Base-by-base conservation (phyloP, 192 early-diverging fungal species). In the Oehlia diaphana region DNA sequence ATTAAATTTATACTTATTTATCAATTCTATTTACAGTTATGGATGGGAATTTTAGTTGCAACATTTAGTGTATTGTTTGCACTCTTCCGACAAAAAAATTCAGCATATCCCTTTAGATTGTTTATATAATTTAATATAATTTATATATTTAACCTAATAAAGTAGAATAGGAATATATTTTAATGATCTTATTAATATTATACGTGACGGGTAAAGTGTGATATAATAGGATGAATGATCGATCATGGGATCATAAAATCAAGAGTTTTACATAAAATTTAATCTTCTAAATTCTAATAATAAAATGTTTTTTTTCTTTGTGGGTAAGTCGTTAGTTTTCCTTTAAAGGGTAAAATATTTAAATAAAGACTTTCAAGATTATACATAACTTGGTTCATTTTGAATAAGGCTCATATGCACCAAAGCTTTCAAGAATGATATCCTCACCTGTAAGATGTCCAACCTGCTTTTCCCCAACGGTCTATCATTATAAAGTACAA, bases 31-130 rank as follows among this genome's bases (percentile, higher is more conserved):
- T 69, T 71, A 62, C 28, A 79, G 84, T 71, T 89, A 10, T 84
- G 89, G 85, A 80, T 89, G 70, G 81, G 84, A 9, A 75, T 91
- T 83, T 89, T 97, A 86, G 53, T 95, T 73, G 61, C 94, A 71
- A 81, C 91, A 72, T 92, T 88, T 84, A 88, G 91, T 79, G 50
- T 90, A 42, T 81, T 94, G 62, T 79, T 95, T 76, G 82, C 85
- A 49, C 53, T 93, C 31, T 95, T 95, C 81, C 88, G 83, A 63
- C 63, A 89, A 72, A 95, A 95, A 86, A 92, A 92, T 76, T 89
- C 89, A 19, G 83, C 79, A 16, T 95, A 95, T 85, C 94, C 94
- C 0, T 94, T 89, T 81, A 85, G 76, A 39, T 76, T 92, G 9
- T 67, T 92, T 66, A 84, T 89, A 67, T 88, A 82, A 81, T 62